Evolutionary conservation across 768 basidiomycete genomes (phyloP).

Genomic region (Suillus brevipes): DNA sequence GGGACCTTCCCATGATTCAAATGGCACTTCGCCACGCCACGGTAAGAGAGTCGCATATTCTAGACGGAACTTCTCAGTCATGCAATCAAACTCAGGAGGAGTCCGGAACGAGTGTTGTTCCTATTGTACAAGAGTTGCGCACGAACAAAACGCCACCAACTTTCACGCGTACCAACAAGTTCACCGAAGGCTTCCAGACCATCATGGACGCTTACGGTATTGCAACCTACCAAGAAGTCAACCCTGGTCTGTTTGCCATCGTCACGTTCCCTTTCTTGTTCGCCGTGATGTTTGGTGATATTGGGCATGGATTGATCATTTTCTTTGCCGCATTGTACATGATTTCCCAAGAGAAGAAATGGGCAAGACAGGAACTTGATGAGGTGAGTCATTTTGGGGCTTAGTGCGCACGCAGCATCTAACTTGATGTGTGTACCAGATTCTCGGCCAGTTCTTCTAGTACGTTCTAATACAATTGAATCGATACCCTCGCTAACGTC

Average conservation of each 20-base stretch:
- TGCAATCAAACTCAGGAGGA: conserved; percentile 55
- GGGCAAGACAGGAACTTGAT: conserved; percentile 70
- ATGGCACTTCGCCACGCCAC: conserved; percentile 86
- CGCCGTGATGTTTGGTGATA: conserved; percentile 99
- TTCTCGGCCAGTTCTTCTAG: conserved; percentile 90
- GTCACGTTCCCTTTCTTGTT: conserved; percentile 98
- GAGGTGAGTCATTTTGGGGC: conserved; percentile 50
- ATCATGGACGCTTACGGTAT: conserved; percentile 99
- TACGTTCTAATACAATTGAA: conserved; percentile 43
- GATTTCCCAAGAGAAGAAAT: conserved; percentile 82
- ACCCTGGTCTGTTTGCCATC: conserved; percentile 91
- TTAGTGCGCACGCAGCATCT: background rate
- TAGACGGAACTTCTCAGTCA: background rate
- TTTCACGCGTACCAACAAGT: conserved; percentile 91
- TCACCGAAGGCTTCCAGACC: conserved; percentile 94
- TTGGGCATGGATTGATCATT: conserved; percentile 91
- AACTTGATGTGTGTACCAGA: conserved; percentile 43
- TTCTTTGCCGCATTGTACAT: conserved; percentile 75
- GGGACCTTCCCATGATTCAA: conserved; percentile 88
- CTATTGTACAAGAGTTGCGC: conserved; percentile 86
- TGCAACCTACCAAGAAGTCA: conserved; percentile 93
- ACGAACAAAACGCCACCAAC: conserved; percentile 94
- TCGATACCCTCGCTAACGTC: conserved; percentile 20
- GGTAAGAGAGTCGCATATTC: conserved; percentile 37
- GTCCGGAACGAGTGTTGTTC: conserved; percentile 89